Conservation (phyloP, 1,284 basidiomycete species). For the Inonotus hispidus region DNA sequence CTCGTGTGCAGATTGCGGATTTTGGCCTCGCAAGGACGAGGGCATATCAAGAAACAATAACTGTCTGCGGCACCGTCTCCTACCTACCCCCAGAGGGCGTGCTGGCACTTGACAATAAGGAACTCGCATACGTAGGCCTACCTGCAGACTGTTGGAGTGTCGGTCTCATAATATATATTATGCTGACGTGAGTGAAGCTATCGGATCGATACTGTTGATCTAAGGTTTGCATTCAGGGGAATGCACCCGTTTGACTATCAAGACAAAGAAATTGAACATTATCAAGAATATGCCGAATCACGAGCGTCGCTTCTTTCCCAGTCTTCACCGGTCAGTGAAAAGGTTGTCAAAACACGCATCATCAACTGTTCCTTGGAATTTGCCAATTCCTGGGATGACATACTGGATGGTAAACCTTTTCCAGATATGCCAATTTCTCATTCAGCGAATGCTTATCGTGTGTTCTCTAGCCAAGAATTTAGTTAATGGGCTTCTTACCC, state of each 20-base stretch:
- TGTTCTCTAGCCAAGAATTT: conserved; percentile 45
- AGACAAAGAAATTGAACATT: conserved; percentile 22
- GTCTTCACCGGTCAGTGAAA: conserved; percentile 45
- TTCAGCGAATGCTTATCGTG: conserved; percentile 2
- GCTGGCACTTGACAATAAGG: conserved; percentile 63
- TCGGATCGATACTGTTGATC: background rate
- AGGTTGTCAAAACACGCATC: conserved; percentile 62
- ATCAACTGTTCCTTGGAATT: conserved; percentile 57
- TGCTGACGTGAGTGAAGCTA: conserved; percentile 59
- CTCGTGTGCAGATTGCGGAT: conserved; percentile 78
- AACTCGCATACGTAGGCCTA: conserved; percentile 71
- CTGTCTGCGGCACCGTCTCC: conserved; percentile 76
- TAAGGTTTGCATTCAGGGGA: conserved; percentile 40
- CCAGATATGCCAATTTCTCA: conserved; percentile 5
- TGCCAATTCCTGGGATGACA: conserved; percentile 43
- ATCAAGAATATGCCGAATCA: conserved; percentile 20
- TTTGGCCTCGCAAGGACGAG: conserved; percentile 82
- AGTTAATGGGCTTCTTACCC: conserved; percentile 50
- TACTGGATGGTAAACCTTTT: conserved; percentile 48
- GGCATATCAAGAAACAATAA: conserved; percentile 71
- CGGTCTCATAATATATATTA: conserved; percentile 73
- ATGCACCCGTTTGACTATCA: conserved; percentile 68
- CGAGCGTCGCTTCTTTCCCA: conserved; percentile 40
- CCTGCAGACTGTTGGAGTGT: conserved; percentile 82
- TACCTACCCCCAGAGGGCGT: conserved; percentile 85